Evolutionary conservation across 768 basidiomycete species (phyloP).

Genomic region (Trametes cubensis): DNA sequence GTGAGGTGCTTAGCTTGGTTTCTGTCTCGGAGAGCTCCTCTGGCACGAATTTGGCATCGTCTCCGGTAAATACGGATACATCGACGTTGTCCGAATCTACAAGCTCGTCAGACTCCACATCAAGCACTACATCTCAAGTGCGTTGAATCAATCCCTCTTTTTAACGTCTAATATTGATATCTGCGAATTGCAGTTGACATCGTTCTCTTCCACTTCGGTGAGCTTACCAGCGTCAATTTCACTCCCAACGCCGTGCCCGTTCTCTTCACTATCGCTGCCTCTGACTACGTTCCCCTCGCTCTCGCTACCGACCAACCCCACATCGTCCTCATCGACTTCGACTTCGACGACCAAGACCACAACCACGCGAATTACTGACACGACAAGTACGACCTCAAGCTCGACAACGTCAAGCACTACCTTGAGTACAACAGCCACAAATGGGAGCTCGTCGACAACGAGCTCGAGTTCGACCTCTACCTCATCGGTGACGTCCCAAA

Average conservation of each 20-base stretch:
- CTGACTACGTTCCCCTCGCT: background rate
- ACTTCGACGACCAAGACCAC: background rate
- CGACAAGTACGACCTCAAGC: background rate
- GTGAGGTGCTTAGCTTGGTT: too few relatives aligned
- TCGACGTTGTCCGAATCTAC: background rate
- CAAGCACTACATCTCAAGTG: background rate
- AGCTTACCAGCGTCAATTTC: conserved; percentile 13
- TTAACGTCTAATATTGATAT: background rate
- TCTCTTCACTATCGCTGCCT: conserved; percentile 3
- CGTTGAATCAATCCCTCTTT: background rate
- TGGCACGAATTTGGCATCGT: background rate
- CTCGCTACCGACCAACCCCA: background rate
- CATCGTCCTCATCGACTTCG: background rate
- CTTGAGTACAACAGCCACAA: conserved; percentile 1
- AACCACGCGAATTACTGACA: background rate
- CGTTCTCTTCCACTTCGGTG: background rate
- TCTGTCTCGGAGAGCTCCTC: conserved; percentile 7
- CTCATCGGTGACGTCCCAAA: background rate
- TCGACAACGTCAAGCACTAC: conserved; percentile 4
- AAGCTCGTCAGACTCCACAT: background rate
- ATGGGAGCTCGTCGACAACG: background rate
- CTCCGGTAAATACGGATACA: too few relatives aligned
- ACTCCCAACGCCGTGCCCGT: conserved; percentile 5
- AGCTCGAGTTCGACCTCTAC: background rate
- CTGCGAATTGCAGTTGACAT: background rate